A percentile compares a stretch with the other conserved stretches of the same genome.
Evolutionary conservation across 1,284 basidiomycete genomes (phyloP).

Genomic region (Rhizopogon hawkerae): DNA sequence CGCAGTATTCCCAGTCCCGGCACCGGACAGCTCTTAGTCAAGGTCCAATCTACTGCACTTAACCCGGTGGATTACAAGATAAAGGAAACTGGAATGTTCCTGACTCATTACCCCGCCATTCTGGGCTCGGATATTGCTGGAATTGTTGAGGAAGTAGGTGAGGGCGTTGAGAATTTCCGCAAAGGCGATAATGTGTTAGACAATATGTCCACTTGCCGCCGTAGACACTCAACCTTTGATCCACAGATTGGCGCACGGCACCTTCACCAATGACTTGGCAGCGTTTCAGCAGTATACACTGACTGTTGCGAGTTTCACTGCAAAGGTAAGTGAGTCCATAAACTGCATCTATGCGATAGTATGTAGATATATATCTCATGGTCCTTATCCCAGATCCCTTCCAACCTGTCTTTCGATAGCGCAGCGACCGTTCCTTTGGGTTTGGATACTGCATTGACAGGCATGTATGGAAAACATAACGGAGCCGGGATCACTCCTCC

Average conservation of each 20-base stretch:
- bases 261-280: slow-evolving; percentile 10
- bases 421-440: slow-evolving; percentile 31
- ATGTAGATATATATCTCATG: not conserved
- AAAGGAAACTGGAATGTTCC: slow-evolving; percentile 15
- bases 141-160: slow-evolving; percentile 33
- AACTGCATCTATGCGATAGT: too few species aligned
- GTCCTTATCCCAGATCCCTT: slow-evolving; percentile 15
- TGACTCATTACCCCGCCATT: slow-evolving; percentile 27
- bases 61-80: slow-evolving; percentile 46
- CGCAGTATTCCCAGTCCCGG: slow-evolving; percentile 30
- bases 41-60: slow-evolving; percentile 33
- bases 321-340: slow-evolving; percentile 21
- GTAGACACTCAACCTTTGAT: slow-evolving; percentile 4
- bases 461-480: slow-evolving; percentile 22
- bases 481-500: slow-evolving; percentile 25
- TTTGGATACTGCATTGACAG: slow-evolving; percentile 30
- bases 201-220: not conserved
- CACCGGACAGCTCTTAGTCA: slow-evolving; percentile 36
- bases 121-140: slow-evolving; percentile 43
- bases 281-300: slow-evolving; percentile 29
- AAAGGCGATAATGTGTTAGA: slow-evolving; percentile 36
- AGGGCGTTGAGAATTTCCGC: slow-evolving; percentile 25
- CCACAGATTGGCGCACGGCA: slow-evolving; percentile 17
- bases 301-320: slow-evolving; percentile 18
- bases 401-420: slow-evolving; percentile 23